Evolutionary conservation across 352 stramenopile genomes (phyloP).

Genomic region (Lagenidium sp.): DNA sequence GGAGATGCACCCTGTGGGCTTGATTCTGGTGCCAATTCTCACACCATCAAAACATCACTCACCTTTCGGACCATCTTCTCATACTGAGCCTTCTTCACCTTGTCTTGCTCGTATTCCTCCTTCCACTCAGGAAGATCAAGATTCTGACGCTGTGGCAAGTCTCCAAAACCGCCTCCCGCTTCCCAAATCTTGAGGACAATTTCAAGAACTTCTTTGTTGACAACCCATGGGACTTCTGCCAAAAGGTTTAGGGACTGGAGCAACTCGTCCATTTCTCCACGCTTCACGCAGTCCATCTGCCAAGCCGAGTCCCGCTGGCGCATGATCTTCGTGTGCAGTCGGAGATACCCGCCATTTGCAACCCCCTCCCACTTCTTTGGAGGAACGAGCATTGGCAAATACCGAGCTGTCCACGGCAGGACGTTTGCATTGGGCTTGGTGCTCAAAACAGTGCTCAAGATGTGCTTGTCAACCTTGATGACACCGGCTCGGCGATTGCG

Average conservation of each 20-base stretch:
- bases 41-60: constrained; percentile 11
- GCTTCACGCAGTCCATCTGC: constrained; percentile 86
- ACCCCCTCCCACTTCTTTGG: constrained; percentile 87
- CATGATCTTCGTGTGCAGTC: constrained; percentile 91
- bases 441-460: constrained; percentile 39
- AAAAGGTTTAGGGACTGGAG: constrained; percentile 92
- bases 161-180: constrained; percentile 85
- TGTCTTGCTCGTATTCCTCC: constrained; percentile 59
- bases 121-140: constrained; percentile 46
- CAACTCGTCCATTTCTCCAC: constrained; percentile 77
- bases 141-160: constrained; percentile 84
- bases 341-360: constrained; percentile 91
- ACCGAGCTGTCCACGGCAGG: constrained; percentile 73
- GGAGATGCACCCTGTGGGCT: constrained; percentile 47
- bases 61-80: constrained; percentile 71
- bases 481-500: constrained; percentile 72
- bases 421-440: constrained; percentile 49
- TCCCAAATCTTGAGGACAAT: constrained; percentile 90
- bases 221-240: constrained; percentile 89
- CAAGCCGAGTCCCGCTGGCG: constrained; percentile 71
- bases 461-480: constrained; percentile 60
- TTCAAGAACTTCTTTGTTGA: constrained; percentile 93
- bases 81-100: constrained; percentile 42
- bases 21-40: constrained; percentile 65
- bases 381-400: constrained; percentile 96